Conservation (phyloP, 768 basidiomycete species). For the Boletellus emodensis region DNA sequence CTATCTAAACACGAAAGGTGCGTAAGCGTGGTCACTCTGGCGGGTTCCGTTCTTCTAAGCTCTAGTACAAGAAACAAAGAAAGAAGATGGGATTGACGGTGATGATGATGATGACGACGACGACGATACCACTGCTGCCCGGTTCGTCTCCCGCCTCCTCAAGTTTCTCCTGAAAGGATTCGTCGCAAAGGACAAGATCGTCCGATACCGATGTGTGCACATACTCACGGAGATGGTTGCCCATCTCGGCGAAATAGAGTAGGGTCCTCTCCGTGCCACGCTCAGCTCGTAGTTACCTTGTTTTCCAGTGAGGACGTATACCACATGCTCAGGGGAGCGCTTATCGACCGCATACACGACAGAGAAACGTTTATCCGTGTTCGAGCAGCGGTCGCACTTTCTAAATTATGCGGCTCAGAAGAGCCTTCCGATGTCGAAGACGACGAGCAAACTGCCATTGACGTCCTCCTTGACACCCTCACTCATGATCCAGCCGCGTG, state of each 20-base stretch:
- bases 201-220: constrained; percentile 76
- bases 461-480: constrained; percentile 65
- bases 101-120: constrained; percentile 53
- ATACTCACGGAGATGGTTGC: constrained; percentile 77
- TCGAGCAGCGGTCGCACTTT: constrained; percentile 76
- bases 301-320: constrained; percentile 71
- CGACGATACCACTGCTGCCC: constrained; percentile 64
- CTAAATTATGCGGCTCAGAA: constrained; percentile 71
- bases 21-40: constrained; percentile 5
- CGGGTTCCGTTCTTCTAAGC: background rate
- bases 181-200: constrained; percentile 79
- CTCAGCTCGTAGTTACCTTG: background rate
- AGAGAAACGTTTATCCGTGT: constrained; percentile 75
- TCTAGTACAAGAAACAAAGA: constrained; percentile 37
- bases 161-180: constrained; percentile 76
- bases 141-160: constrained; percentile 66
- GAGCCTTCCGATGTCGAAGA: constrained; percentile 53
- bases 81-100: constrained; percentile 37
- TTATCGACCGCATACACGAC: constrained; percentile 73
- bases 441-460: constrained; percentile 42
- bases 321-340: constrained; percentile 49
- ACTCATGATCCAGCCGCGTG: constrained; percentile 74
- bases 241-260: constrained; percentile 85
- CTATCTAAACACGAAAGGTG: constrained; percentile 76
- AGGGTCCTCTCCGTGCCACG: constrained; percentile 21